phyloP scores from a whole-genome alignment of 768 basidiomycete genomes.

The Bullera alba region DNA sequence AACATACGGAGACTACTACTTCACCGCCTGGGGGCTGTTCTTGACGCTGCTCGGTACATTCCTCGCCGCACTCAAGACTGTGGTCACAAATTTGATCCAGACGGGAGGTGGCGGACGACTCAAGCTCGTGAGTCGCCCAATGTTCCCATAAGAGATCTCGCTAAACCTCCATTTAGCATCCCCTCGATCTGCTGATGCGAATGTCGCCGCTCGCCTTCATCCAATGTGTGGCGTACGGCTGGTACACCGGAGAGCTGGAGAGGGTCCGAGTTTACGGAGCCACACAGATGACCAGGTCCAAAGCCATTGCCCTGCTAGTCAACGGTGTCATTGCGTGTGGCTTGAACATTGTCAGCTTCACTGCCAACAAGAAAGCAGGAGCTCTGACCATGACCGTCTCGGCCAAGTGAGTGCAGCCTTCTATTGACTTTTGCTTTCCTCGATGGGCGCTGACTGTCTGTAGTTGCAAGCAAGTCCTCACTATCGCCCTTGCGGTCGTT shows the following conservation, averaged over 20 bases:
- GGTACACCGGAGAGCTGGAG: slow-evolving; percentile 71
- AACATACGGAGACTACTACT: slow-evolving; percentile 93
- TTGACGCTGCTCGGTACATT: slow-evolving; percentile 85
- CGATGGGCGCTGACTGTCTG: slow-evolving; percentile 1
- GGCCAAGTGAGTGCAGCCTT: slow-evolving; percentile 29
- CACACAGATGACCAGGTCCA: slow-evolving; percentile 50
- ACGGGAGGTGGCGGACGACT: slow-evolving; percentile 47
- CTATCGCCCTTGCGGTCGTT: slow-evolving; percentile 71
- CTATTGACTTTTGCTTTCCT: background rate
- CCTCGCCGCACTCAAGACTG: slow-evolving; percentile 87
- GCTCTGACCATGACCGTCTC: slow-evolving; percentile 50
- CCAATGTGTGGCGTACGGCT: slow-evolving; percentile 72
- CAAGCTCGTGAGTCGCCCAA: slow-evolving; percentile 31
- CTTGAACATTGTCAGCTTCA: slow-evolving; percentile 88
- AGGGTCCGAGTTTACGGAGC: slow-evolving; percentile 53
- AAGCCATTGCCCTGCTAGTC: slow-evolving; percentile 55
- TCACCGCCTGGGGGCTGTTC: slow-evolving; percentile 72
- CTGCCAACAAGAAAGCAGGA: slow-evolving; percentile 87
- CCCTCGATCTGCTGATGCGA: slow-evolving; percentile 77
- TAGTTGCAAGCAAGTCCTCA: slow-evolving; percentile 81
- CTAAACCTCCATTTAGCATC: slow-evolving; percentile 53
- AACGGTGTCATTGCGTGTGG: slow-evolving; percentile 88
- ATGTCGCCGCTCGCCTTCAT: slow-evolving; percentile 89
- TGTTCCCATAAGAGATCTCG: background rate
- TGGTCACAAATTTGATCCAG: slow-evolving; percentile 69